phyloP scores from a whole-genome alignment of 2,329 filamentous ascomycete species.

The Beauveria sp. region DNA sequence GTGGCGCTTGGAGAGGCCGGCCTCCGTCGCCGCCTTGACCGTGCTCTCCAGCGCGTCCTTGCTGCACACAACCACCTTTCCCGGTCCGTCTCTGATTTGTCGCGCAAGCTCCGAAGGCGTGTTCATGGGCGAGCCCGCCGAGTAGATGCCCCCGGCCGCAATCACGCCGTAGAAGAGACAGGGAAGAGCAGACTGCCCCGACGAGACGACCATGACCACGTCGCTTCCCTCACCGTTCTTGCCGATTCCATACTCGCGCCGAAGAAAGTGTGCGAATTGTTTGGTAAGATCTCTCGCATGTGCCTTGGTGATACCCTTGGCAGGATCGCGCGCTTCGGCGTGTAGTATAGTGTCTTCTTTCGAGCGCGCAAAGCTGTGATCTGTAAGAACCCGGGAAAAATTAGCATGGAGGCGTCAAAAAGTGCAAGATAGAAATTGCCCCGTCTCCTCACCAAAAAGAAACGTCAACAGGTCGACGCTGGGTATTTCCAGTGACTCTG shows the following conservation, averaged over 20 bases:
- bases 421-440: not conserved
- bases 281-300: constrained; percentile 40
- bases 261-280: constrained; percentile 47
- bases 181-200: constrained; percentile 47
- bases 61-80: constrained; percentile 36
- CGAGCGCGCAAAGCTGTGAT: constrained; percentile 23
- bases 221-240: constrained; percentile 38
- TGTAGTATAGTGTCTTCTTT: constrained; percentile 47
- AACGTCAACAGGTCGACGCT: constrained; percentile 35
- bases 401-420: not conserved
- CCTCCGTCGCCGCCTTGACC: constrained; percentile 39
- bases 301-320: constrained; percentile 45
- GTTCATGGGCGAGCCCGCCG: constrained; percentile 42
- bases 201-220: constrained; percentile 48
- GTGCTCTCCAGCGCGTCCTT: constrained; percentile 39
- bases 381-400: constrained; percentile 17
- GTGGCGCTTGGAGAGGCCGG: constrained; percentile 34
- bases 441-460: constrained; percentile 30
- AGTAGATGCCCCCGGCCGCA: constrained; percentile 52
- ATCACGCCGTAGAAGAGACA: constrained; percentile 48
- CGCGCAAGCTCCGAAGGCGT: constrained; percentile 44
- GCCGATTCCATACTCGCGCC: constrained; percentile 45
- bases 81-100: constrained; percentile 29
- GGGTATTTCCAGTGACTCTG: constrained; percentile 26
- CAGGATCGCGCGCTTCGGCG: constrained; percentile 48